These are phyloP conservation scores for Closterium sp. DNA, from an alignment of 139 green algal species.

Conservation along the genomic window DNA sequence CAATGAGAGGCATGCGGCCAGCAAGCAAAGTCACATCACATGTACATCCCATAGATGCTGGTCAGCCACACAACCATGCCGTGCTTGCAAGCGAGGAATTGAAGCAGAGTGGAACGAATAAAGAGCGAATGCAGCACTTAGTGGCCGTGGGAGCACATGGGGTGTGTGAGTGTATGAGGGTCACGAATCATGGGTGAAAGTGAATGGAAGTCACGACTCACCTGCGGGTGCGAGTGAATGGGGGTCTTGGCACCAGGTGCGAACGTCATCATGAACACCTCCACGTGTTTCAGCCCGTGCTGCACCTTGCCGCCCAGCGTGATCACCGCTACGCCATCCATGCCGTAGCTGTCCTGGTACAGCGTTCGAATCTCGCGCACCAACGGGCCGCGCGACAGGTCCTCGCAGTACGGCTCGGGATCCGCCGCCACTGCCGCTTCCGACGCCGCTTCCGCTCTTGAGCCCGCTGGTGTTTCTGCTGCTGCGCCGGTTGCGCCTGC, in stretches of 20 bases:
- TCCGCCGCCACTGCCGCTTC: neutral
- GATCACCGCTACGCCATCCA: neutral
- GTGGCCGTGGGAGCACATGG: neutral
- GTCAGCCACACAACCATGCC: neutral
- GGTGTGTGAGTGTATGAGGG: no score
- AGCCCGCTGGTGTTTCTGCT: neutral
- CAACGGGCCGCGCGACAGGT: neutral
- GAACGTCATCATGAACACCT: neutral
- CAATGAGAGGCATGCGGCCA: no score
- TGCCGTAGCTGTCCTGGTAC: neutral
- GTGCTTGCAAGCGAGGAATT: neutral
- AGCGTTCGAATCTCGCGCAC: neutral
- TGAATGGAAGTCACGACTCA: neutral
- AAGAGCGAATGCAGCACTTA: neutral
- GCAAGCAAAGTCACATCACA: neutral
- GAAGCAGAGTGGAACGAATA: neutral
- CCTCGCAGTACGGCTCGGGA: neutral
- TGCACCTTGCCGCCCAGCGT: neutral
- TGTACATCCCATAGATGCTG: no score
- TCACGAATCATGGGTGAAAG: neutral
- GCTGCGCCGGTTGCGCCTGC: neutral
- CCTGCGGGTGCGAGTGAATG: slow-evolving; percentile 6
- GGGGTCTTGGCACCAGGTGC: neutral
- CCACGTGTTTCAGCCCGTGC: neutral
- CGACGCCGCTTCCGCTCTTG: neutral